Evolutionary conservation across 371 early-diverging fungal species (phyloP).

Genomic region (Quaeritorhiza haematococci): DNA sequence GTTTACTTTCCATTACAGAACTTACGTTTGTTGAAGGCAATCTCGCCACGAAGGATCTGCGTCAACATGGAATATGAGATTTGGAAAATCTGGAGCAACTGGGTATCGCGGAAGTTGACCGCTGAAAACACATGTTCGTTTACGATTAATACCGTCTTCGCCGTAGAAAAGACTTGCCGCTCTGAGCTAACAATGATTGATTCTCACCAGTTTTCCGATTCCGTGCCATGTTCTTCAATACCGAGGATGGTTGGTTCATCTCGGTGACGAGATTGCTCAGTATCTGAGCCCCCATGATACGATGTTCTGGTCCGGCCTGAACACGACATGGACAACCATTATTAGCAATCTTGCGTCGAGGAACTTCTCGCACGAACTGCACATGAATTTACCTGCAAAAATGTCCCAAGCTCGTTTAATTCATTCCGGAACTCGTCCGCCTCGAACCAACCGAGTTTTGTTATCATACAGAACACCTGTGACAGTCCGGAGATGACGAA

Average conservation of each 20-base stretch:
- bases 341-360: no score
- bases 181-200: neutral
- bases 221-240: conserved; percentile 56
- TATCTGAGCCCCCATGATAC: conserved; percentile 59
- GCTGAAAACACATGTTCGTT: conserved; percentile 40
- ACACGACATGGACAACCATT: neutral
- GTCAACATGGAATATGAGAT: conserved; percentile 57
- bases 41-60: conserved; percentile 37
- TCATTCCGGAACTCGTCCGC: conserved; percentile 62
- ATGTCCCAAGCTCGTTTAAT: conserved; percentile 59
- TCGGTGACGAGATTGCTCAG: conserved; percentile 54
- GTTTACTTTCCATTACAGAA: no score
- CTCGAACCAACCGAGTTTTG: conserved; percentile 80
- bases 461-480: conserved; percentile 67
- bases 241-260: conserved; percentile 52
- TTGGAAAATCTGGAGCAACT: conserved; percentile 68
- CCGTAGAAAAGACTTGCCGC: neutral
- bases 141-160: neutral
- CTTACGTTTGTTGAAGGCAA: conserved; percentile 41
- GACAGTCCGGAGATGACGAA: conserved; percentile 66
- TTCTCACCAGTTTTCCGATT: conserved; percentile 62
- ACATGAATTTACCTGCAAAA: conserved; percentile 53
- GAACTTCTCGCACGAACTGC: no score
- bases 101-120: conserved; percentile 75
- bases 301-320: conserved; percentile 58